Percentiles rank a stretch among this genome's conserved stretches.
These are phyloP conservation scores for Phallus indusiatus DNA, from an alignment of 768 basidiomycete species.

Conservation along the genomic window DNA sequence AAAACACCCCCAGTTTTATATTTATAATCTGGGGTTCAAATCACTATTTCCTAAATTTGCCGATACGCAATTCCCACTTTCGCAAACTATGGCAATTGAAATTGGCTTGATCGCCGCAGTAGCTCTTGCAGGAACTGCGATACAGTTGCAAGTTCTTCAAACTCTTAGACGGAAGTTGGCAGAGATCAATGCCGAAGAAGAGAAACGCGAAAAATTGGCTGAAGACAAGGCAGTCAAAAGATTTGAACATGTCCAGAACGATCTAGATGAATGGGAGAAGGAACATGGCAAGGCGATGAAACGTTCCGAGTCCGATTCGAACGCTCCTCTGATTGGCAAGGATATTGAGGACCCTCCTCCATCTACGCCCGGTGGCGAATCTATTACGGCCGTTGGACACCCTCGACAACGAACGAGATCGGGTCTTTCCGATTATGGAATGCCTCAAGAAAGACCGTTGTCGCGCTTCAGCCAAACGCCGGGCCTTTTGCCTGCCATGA, in stretches of 20 bases:
- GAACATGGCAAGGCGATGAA: constrained; percentile 45
- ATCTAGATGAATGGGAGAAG: constrained; percentile 80
- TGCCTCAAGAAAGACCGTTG: neutral
- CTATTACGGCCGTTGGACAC: constrained; percentile 38
- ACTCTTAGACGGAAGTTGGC: constrained; percentile 70
- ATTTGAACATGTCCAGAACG: constrained; percentile 53
- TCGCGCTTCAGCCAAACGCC: constrained; percentile 32
- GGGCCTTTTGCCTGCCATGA: constrained; percentile 57
- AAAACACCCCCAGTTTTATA: constrained; percentile 60
- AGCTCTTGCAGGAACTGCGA: constrained; percentile 77
- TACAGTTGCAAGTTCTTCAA: constrained; percentile 80
- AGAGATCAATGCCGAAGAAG: constrained; percentile 71
- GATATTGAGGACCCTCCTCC: constrained; percentile 43
- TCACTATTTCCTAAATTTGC: constrained; percentile 70
- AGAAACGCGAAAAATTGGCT: constrained; percentile 61
- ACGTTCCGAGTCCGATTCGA: constrained; percentile 46
- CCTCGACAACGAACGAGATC: constrained; percentile 53
- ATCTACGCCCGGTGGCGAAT: constrained; percentile 16
- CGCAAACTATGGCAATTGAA: constrained; percentile 90
- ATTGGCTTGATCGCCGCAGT: constrained; percentile 81
- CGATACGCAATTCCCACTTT: constrained; percentile 69
- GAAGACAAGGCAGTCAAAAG: constrained; percentile 65
- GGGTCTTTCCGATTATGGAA: constrained; percentile 56
- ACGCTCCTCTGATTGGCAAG: constrained; percentile 53
- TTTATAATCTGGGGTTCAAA: constrained; percentile 89